These are phyloP conservation scores for Zasmidium cellare DNA, from an alignment of 2,329 filamentous ascomycete species.

Conservation along the genomic window DNA sequence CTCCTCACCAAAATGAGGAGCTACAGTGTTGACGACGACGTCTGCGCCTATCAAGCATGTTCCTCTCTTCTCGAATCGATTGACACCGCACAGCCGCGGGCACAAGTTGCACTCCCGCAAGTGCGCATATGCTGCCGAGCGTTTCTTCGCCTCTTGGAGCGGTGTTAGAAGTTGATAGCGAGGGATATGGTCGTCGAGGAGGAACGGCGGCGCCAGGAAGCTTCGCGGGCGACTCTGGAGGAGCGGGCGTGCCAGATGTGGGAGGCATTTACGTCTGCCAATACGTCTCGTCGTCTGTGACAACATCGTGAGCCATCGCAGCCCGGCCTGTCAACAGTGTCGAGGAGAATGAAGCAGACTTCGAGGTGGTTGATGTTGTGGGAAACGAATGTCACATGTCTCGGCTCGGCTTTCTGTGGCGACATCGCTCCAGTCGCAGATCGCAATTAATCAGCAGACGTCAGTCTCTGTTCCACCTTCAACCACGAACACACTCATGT, in stretches of 20 bases:
- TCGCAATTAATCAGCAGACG: conserved; percentile 7
- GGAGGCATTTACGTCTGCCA: not conserved
- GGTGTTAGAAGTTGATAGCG: conserved; percentile 70
- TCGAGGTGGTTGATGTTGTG: too few species aligned
- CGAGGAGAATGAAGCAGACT: too few species aligned
- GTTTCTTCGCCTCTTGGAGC: conserved; percentile 69
- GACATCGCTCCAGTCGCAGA: not conserved
- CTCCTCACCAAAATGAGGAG: conserved; percentile 82
- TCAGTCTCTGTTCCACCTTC: not conserved
- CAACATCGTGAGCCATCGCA: conserved; percentile 19
- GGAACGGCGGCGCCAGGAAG: conserved; percentile 61
- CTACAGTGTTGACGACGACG: conserved; percentile 79
- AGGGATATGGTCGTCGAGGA: conserved; percentile 72
- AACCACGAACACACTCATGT: conserved; percentile 1
- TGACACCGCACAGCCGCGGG: conserved; percentile 73
- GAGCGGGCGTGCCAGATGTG: not conserved
- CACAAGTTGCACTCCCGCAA: conserved; percentile 79
- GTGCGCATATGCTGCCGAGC: conserved; percentile 71
- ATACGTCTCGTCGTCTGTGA: not conserved
- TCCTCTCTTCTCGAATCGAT: conserved; percentile 77
- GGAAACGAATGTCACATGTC: not conserved
- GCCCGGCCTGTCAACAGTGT: too few species aligned
- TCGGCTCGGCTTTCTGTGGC: not conserved
- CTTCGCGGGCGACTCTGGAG: conserved; percentile 16
- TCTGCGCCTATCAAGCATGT: conserved; percentile 74